These are phyloP conservation scores for Paramecium biaurelia DNA, from an alignment of 73 alveolate species.

Conservation along the genomic window DNA sequence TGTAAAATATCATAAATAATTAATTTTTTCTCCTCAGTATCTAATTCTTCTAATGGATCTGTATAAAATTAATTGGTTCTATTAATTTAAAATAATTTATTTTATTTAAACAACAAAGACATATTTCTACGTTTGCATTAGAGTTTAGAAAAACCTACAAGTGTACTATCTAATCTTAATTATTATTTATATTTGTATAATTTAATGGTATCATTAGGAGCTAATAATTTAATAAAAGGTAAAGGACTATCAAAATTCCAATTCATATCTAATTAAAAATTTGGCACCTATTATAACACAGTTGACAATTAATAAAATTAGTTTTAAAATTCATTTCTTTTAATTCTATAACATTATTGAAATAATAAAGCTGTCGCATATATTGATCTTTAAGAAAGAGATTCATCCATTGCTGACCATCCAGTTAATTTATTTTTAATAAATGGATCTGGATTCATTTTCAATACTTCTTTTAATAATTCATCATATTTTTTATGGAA, in stretches of 20 bases:
- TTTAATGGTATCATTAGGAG: conserved; percentile 49
- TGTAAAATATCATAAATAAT: conserved; percentile 19
- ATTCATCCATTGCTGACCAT: conserved; percentile 57
- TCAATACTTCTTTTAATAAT: conserved; percentile 12
- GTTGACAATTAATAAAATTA: background rate
- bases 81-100: conserved; percentile 18
- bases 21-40: conserved; percentile 34
- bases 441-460: conserved; percentile 49
- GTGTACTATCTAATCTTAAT: conserved; percentile 22
- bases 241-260: conserved; percentile 54
- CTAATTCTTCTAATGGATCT: conserved; percentile 44
- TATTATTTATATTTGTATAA: conserved; percentile 38
- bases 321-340: background rate
- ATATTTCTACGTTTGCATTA: conserved; percentile 43
- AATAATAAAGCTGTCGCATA: conserved; percentile 45
- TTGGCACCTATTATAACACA: background rate
- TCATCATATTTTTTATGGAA: conserved; percentile 7
- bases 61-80: conserved; percentile 38
- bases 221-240: conserved; percentile 24
- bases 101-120: background rate
- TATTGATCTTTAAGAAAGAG: conserved; percentile 30
- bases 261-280: conserved; percentile 32
- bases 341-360: conserved; percentile 18
- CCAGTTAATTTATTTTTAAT: conserved; percentile 1
- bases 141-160: conserved; percentile 21